Percentiles rank a stretch among this genome's conserved stretches.
Conservation (phyloP, 352 stramenopile genomes). For the Pythium graminicola region DNA sequence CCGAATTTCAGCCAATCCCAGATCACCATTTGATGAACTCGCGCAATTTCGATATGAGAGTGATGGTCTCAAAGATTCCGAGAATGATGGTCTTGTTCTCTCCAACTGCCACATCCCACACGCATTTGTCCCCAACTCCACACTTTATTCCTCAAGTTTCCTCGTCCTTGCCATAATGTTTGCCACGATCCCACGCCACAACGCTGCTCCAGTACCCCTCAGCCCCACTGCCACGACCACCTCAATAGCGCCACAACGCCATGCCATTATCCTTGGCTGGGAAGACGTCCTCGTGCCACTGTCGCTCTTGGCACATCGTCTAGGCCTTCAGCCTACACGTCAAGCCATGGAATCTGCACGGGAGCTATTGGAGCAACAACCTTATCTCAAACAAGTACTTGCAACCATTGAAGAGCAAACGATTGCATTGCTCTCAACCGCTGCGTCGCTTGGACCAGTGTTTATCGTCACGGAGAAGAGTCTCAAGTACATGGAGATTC, state of each 20-base stretch:
- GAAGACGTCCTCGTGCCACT: constrained; percentile 52
- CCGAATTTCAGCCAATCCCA: constrained; percentile 16
- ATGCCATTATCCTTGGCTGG: constrained; percentile 47
- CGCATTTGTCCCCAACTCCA: neutral
- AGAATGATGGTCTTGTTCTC: constrained; percentile 17
- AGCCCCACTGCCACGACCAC: constrained; percentile 3
- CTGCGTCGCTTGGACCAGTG: constrained; percentile 35
- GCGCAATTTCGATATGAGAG: neutral
- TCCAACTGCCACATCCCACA: neutral
- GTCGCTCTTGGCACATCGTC: constrained; percentile 31
- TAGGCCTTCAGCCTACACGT: constrained; percentile 36
- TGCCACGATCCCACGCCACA: constrained; percentile 15
- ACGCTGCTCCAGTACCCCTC: neutral
- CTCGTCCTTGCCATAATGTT: constrained; percentile 9
- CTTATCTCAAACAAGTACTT: constrained; percentile 49
- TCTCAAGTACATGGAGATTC: constrained; percentile 38
- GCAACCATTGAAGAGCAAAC: constrained; percentile 46
- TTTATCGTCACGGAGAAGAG: constrained; percentile 49
- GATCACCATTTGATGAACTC: constrained; percentile 1
- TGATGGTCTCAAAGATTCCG: constrained; percentile 14
- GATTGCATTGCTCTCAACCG: constrained; percentile 35
- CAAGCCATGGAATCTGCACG: constrained; percentile 29
- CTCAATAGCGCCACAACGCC: constrained; percentile 5
- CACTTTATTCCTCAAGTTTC: constrained; percentile 4
- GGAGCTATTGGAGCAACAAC: constrained; percentile 23